phyloP scores from a whole-genome alignment of 2,329 filamentous ascomycete species.

The Geosmithia flava region DNA sequence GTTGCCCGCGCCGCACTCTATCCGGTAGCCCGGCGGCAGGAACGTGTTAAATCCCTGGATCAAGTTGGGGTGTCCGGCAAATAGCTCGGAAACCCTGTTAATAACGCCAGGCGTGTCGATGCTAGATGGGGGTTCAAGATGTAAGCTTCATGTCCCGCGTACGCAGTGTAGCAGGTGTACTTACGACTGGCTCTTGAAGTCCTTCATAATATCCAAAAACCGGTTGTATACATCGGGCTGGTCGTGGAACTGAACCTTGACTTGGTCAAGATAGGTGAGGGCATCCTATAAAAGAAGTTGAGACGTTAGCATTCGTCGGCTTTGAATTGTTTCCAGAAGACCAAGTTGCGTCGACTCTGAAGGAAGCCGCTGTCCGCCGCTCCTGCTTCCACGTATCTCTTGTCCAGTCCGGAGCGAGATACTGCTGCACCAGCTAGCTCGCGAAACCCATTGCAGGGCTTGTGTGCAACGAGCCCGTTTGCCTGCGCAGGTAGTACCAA shows the following conservation, averaged over 20 bases:
- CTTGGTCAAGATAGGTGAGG: conserved; percentile 91
- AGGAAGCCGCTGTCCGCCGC: too few species aligned
- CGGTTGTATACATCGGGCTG: conserved; percentile 95
- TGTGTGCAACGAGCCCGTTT: too few species aligned
- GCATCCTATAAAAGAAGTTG: conserved; percentile 39
- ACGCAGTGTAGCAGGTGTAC: conserved; percentile 17
- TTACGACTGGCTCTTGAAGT: conserved; percentile 95
- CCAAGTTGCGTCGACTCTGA: too few species aligned
- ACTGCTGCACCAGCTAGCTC: too few species aligned
- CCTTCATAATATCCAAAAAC: conserved; percentile 98
- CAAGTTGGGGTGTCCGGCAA: conserved; percentile 86
- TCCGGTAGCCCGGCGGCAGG: conserved; percentile 85
- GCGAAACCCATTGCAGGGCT: too few species aligned
- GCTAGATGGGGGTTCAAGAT: conserved; percentile 25
- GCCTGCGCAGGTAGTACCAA: too few species aligned
- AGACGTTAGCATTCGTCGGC: not conserved
- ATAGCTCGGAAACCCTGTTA: conserved; percentile 87
- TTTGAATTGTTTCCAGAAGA: too few species aligned
- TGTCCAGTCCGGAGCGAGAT: too few species aligned
- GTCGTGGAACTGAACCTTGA: conserved; percentile 95
- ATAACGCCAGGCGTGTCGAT: conserved; percentile 98
- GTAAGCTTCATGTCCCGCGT: not conserved
- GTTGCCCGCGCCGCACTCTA: conserved; percentile 87
- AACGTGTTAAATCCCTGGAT: conserved; percentile 99
- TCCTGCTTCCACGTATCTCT: too few species aligned